Evolutionary conservation across 345 rosid genomes (phyloP).

Genomic region (Geranium brycei): DNA sequence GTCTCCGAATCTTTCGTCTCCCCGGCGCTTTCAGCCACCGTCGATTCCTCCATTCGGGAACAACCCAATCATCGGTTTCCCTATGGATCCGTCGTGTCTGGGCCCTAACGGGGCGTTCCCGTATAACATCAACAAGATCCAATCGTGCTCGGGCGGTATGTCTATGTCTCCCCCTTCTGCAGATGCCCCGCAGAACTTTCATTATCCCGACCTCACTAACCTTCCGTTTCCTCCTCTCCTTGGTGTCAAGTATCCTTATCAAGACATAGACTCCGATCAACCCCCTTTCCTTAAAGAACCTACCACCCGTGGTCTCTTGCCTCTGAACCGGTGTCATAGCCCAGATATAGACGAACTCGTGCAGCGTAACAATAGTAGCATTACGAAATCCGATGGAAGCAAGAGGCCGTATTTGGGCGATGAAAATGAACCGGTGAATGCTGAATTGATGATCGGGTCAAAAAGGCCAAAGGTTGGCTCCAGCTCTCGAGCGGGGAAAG

Average conservation of each 20-base stretch:
- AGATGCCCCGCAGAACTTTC: slow-evolving; percentile 7
- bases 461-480: slow-evolving; percentile 10
- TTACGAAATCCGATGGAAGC: slow-evolving; percentile 5
- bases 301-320: slow-evolving; percentile 4
- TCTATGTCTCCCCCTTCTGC: background rate
- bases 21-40: background rate
- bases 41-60: slow-evolving; percentile 8
- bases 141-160: slow-evolving; percentile 1
- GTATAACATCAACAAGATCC: slow-evolving; percentile 6
- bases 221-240: slow-evolving; percentile 9
- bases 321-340: slow-evolving; percentile 1
- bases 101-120: slow-evolving; percentile 11
- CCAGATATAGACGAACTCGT: slow-evolving; percentile 2
- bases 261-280: slow-evolving; percentile 7
- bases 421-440: background rate
- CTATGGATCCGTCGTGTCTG: slow-evolving; percentile 8
- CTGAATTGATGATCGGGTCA: background rate
- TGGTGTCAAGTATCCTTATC: slow-evolving; percentile 1
- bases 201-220: slow-evolving; percentile 9
- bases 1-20: slow-evolving; percentile 4
- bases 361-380: slow-evolving; percentile 4
- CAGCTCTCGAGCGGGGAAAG: background rate
- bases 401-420: background rate
- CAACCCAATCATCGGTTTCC: slow-evolving; percentile 2
- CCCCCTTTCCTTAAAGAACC: slow-evolving; percentile 10